These are phyloP conservation scores for Avena sativa DNA, from an alignment of 176 grass and related monocot species.

Conservation along the genomic window DNA sequence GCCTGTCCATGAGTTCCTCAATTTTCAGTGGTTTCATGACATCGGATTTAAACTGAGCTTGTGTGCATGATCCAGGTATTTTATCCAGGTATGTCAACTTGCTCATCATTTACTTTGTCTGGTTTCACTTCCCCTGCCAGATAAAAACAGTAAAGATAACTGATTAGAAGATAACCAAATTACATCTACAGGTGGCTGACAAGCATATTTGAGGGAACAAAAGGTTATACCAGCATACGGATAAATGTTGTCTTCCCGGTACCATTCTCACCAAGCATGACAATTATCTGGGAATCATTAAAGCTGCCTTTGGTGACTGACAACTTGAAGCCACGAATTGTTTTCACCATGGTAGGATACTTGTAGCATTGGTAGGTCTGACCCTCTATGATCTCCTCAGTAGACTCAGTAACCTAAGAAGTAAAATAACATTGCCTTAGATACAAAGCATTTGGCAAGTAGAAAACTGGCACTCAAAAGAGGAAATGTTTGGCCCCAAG, in stretches of 20 bases:
- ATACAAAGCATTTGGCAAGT: slow-evolving; percentile 3
- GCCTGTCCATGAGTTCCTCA: slow-evolving; percentile 85
- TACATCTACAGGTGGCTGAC: not conserved
- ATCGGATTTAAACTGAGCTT: slow-evolving; percentile 73
- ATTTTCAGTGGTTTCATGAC: slow-evolving; percentile 96
- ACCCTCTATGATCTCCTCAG: slow-evolving; percentile 64
- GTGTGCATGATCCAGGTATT: slow-evolving; percentile 69
- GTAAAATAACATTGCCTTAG: slow-evolving; percentile 33
- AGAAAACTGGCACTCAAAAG: slow-evolving; percentile 8
- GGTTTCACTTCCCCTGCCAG: slow-evolving; percentile 73
- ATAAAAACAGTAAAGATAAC: slow-evolving; percentile 18
- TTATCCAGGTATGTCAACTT: slow-evolving; percentile 73
- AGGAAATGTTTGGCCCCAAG: not conserved
- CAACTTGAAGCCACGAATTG: slow-evolving; percentile 68
- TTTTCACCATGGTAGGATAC: slow-evolving; percentile 78
- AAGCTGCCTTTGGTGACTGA: slow-evolving; percentile 62
- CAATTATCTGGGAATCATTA: slow-evolving; percentile 74
- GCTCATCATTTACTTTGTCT: slow-evolving; percentile 55
- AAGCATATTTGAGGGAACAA: slow-evolving; percentile 13
- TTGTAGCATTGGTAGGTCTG: slow-evolving; percentile 79
- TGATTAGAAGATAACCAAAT: not conserved
- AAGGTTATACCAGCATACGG: slow-evolving; percentile 66
- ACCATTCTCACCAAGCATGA: slow-evolving; percentile 88
- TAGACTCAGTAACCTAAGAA: slow-evolving; percentile 68
- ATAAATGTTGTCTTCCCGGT: slow-evolving; percentile 87